phyloP scores from a whole-genome alignment of 2,329 filamentous ascomycete genomes.

The Botryosphaeria dothidea region DNA sequence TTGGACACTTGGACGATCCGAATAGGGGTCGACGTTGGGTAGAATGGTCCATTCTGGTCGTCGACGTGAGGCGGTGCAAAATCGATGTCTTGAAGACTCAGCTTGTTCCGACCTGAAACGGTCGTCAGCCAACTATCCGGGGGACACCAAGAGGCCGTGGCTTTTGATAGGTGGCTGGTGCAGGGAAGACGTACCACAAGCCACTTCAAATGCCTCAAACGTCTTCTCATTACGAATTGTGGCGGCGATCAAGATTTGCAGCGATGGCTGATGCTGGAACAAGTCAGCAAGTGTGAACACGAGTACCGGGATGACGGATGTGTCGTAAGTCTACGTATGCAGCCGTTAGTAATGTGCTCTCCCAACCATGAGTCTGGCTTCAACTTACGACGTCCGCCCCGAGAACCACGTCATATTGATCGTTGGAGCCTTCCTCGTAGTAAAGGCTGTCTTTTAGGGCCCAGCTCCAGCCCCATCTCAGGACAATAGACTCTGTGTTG shows the following conservation, averaged over 20 bases:
- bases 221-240: slow-evolving; percentile 72
- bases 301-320: slow-evolving; percentile 61
- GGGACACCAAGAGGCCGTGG: neutral
- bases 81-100: slow-evolving; percentile 34
- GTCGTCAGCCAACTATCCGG: slow-evolving; percentile 12
- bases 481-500: slow-evolving; percentile 45
- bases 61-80: slow-evolving; percentile 33
- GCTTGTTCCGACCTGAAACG: slow-evolving; percentile 41
- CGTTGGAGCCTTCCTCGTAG: slow-evolving; percentile 36
- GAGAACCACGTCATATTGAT: slow-evolving; percentile 62
- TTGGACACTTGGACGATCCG: slow-evolving; percentile 43
- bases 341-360: slow-evolving; percentile 10
- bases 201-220: slow-evolving; percentile 63
- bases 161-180: slow-evolving; percentile 12
- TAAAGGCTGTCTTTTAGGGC: slow-evolving; percentile 23
- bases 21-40: slow-evolving; percentile 60
- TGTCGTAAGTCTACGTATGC: slow-evolving; percentile 65
- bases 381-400: slow-evolving; percentile 68
- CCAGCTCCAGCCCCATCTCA: slow-evolving; percentile 66
- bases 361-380: neutral
- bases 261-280: slow-evolving; percentile 56
- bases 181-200: slow-evolving; percentile 51
- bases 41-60: slow-evolving; percentile 64
- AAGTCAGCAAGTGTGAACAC: slow-evolving; percentile 65
- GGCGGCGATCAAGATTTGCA: slow-evolving; percentile 67